phyloP scores from a whole-genome alignment of 495 filamentous ascomycete genomes.

The Aspergillus avenaceus region DNA sequence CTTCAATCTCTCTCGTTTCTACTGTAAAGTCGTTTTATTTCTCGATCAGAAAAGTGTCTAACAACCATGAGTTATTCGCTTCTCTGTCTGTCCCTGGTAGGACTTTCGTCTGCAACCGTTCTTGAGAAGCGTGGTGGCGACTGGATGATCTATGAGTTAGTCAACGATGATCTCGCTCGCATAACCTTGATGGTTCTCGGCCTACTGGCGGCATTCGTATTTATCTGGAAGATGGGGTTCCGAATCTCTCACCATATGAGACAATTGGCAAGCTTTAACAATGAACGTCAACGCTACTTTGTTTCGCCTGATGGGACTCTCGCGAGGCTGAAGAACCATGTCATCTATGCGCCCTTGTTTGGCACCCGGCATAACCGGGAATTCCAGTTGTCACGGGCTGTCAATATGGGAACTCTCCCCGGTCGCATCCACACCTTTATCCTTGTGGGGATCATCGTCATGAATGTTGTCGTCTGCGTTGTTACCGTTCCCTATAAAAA shows the following conservation, averaged over 20 bases:
- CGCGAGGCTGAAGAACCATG: constrained; percentile 69
- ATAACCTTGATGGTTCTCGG: constrained; percentile 46
- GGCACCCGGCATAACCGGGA: constrained; percentile 82
- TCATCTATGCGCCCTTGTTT: constrained; percentile 82
- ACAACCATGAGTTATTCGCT: constrained; percentile 13
- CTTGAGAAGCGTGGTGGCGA: constrained; percentile 27
- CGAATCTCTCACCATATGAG: constrained; percentile 60
- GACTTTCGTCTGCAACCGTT: constrained; percentile 24
- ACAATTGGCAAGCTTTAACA: constrained; percentile 67
- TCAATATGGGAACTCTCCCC: constrained; percentile 83
- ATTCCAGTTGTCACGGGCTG: constrained; percentile 67
- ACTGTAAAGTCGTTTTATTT: too few relatives aligned
- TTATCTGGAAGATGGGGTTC: constrained; percentile 49
- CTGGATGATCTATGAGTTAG: constrained; percentile 22
- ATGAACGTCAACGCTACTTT: constrained; percentile 66
- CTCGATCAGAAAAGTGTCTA: not conserved
- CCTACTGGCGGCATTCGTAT: constrained; percentile 43
- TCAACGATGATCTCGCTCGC: constrained; percentile 37
- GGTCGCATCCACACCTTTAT: constrained; percentile 76
- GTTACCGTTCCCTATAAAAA: constrained; percentile 59
- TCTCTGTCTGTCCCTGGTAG: constrained; percentile 24
- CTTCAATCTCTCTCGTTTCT: not conserved
- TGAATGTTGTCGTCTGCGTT: constrained; percentile 76
- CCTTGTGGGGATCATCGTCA: constrained; percentile 64
- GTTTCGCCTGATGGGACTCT: constrained; percentile 38